Conservation (phyloP, 176 grass and related monocot species). For the Zoysia japonica region DNA sequence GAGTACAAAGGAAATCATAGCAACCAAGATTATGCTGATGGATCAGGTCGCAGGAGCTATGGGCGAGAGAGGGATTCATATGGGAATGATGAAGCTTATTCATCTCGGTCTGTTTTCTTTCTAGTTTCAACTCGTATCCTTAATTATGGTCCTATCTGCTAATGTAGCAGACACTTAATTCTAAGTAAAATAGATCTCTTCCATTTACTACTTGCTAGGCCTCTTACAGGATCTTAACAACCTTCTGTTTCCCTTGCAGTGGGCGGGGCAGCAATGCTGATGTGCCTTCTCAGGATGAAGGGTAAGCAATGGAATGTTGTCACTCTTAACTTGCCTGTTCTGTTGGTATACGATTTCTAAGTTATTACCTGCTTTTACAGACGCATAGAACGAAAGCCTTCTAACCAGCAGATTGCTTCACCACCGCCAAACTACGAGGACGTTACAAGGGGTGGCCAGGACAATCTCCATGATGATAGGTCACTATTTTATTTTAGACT, state of each 20-base stretch:
- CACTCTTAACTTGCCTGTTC: neutral
- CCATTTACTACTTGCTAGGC: neutral
- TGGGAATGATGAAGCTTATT: slow-evolving; percentile 82
- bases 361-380: slow-evolving; percentile 37
- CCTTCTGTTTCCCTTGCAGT: slow-evolving; percentile 43
- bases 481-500: slow-evolving; percentile 24
- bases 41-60: slow-evolving; percentile 68
- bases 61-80: slow-evolving; percentile 61
- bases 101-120: slow-evolving; percentile 53
- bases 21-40: slow-evolving; percentile 74
- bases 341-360: slow-evolving; percentile 30
- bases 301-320: slow-evolving; percentile 48
- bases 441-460: slow-evolving; percentile 53
- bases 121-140: slow-evolving; percentile 15
- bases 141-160: neutral
- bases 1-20: slow-evolving; percentile 65
- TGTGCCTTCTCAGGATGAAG: slow-evolving; percentile 63
- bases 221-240: slow-evolving; percentile 26
- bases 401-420: slow-evolving; percentile 72
- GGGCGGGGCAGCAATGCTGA: slow-evolving; percentile 67
- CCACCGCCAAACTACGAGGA: slow-evolving; percentile 90
- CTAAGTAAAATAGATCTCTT: neutral
- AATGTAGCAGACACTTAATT: slow-evolving; percentile 17
- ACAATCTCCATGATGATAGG: slow-evolving; percentile 61
- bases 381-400: slow-evolving; percentile 63